These are phyloP conservation scores for Neoboletus magnificus DNA, from an alignment of 768 basidiomycete genomes.

Conservation along the genomic window DNA sequence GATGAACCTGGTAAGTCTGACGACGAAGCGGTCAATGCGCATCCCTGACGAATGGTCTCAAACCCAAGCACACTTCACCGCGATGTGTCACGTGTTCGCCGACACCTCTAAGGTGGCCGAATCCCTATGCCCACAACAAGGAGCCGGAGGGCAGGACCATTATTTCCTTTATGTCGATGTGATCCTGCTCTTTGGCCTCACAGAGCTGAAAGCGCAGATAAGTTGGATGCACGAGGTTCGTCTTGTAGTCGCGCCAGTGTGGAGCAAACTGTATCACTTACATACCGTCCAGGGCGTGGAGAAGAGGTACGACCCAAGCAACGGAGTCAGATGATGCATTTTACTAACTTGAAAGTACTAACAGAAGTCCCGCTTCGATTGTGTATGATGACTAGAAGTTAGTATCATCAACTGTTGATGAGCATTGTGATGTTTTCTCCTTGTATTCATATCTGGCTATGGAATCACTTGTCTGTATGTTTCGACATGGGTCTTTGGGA, in stretches of 20 bases:
- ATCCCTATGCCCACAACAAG: not conserved
- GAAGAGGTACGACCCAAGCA: conserved; percentile 3
- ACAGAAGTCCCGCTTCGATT: conserved; percentile 21
- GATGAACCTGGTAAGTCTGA: conserved; percentile 7
- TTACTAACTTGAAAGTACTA: not conserved
- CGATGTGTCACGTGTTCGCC: conserved; percentile 11
- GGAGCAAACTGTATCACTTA: not conserved
- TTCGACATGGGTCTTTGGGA: not conserved
- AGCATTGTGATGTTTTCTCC: not conserved
- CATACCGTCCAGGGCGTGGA: conserved; percentile 14
- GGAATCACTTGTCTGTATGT: not conserved
- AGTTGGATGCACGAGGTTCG: conserved; percentile 36
- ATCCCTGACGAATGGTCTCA: not conserved
- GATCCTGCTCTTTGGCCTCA: conserved; percentile 39
- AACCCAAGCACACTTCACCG: conserved; percentile 2
- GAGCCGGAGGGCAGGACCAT: not conserved
- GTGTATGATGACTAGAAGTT: conserved; percentile 20
- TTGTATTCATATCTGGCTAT: not conserved
- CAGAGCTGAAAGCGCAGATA: conserved; percentile 45
- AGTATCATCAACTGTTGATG: not conserved
- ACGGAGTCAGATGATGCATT: not conserved
- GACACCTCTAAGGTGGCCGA: conserved; percentile 5
- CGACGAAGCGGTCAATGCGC: not conserved
- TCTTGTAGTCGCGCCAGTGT: not conserved
- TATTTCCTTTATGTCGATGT: conserved; percentile 30